Percentiles rank a stretch among this genome's conserved stretches.
Conservation (phyloP, 1,284 basidiomycete genomes). For the Cryptococcus sp. region DNA sequence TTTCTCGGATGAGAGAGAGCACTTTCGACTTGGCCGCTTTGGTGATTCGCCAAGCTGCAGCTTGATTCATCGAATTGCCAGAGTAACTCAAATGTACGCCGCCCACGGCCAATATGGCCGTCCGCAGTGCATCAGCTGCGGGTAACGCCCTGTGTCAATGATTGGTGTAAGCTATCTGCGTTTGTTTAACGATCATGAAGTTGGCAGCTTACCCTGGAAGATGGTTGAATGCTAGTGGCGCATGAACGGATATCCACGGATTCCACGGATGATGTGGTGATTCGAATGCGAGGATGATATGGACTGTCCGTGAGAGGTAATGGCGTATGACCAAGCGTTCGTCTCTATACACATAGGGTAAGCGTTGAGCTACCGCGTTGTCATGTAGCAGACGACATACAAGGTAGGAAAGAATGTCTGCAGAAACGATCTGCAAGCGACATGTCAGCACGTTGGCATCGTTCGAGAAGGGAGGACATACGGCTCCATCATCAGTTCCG, state of each 20-base stretch:
- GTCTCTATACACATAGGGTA: constrained; percentile 24
- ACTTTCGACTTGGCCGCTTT: constrained; percentile 34
- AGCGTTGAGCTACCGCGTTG: constrained; percentile 6
- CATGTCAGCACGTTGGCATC: constrained; percentile 4
- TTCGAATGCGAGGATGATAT: constrained; percentile 48
- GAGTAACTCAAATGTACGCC: constrained; percentile 46
- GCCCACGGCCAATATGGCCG: constrained; percentile 45
- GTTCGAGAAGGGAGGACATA: constrained; percentile 20
- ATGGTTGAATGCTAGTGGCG: constrained; percentile 44
- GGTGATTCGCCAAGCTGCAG: constrained; percentile 38
- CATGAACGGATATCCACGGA: constrained; percentile 47
- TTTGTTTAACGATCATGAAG: background rate
- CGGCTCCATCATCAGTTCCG: constrained; percentile 47
- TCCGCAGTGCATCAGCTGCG: constrained; percentile 45
- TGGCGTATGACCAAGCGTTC: constrained; percentile 49
- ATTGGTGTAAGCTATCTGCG: background rate
- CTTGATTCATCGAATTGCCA: constrained; percentile 36
- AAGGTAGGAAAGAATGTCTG: constrained; percentile 45
- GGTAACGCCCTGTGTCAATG: constrained; percentile 9
- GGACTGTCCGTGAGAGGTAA: constrained; percentile 44
- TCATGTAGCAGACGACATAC: constrained; percentile 18
- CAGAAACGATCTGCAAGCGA: constrained; percentile 34
- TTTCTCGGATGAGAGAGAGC: constrained; percentile 32
- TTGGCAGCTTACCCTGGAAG: constrained; percentile 34
- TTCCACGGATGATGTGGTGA: constrained; percentile 41